A percentile compares a stretch with the other conserved stretches of the same genome.
Conservation (phyloP, 2,329 filamentous ascomycete species). For the Dactylonectria macrodidyma region DNA sequence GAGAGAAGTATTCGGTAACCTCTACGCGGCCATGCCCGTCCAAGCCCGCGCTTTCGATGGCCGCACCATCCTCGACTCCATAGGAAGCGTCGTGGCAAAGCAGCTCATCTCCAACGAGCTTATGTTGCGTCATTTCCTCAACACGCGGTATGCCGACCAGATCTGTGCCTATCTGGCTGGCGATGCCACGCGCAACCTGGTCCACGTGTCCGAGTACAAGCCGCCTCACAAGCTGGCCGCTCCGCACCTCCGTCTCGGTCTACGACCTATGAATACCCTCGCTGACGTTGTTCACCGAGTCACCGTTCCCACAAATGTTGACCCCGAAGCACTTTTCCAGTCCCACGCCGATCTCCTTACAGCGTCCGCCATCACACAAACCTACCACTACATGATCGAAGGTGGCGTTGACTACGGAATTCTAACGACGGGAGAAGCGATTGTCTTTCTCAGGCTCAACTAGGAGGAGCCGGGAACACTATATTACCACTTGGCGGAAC, state of each 20-base stretch:
- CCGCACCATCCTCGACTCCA: no score
- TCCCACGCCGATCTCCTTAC: conserved; percentile 56
- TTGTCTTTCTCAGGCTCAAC: conserved; percentile 27
- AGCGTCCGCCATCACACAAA: conserved; percentile 61
- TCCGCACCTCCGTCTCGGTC: conserved; percentile 57
- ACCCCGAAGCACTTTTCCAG: conserved; percentile 51
- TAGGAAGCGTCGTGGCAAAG: no score
- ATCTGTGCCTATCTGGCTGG: conserved; percentile 45
- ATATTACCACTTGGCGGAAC: conserved; percentile 24
- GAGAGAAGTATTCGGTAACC: no score
- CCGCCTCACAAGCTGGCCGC: conserved; percentile 62
- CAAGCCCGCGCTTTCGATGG: no score
- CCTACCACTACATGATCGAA: conserved; percentile 65
- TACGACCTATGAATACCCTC: conserved; percentile 59
- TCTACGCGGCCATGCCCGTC: no score
- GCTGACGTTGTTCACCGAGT: conserved; percentile 52
- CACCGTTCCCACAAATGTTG: conserved; percentile 43
- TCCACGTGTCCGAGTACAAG: conserved; percentile 61
- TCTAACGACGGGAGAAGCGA: conserved; percentile 43
- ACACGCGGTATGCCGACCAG: conserved; percentile 50
- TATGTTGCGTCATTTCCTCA: no score
- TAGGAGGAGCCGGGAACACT: conserved; percentile 22
- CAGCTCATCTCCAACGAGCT: no score
- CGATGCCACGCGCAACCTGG: conserved; percentile 38
- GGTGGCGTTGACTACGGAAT: conserved; percentile 60